Evolutionary conservation across 306 rosid genomes (phyloP).

Genomic region (Potentilla sterilis): DNA sequence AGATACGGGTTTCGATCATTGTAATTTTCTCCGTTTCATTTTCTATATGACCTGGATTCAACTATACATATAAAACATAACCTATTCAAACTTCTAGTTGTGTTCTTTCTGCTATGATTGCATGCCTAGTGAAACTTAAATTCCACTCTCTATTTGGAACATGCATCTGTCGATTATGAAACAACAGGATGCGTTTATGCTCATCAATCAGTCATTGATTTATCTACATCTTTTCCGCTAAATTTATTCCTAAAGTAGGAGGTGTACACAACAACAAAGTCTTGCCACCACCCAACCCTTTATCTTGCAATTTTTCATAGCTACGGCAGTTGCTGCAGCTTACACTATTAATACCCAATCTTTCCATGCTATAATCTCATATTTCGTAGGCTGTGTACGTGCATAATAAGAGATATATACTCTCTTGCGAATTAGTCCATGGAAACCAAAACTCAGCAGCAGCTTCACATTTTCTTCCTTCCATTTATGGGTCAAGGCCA

Average conservation of each 20-base stretch:
- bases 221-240: too few species aligned
- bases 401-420: background rate
- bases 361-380: background rate
- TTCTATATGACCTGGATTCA: background rate
- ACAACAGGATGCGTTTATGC: background rate
- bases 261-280: background rate
- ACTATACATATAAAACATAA: too few species aligned
- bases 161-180: background rate
- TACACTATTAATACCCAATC: background rate
- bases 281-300: background rate
- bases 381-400: too few species aligned
- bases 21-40: background rate
- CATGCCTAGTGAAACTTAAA: background rate
- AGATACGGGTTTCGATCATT: background rate
- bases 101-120: background rate
- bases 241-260: too few species aligned
- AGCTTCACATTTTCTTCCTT: conserved; percentile 32
- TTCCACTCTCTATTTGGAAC: background rate
- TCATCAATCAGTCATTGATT: too few species aligned
- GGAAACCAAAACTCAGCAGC: background rate
- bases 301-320: background rate
- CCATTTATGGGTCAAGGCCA: conserved; percentile 30
- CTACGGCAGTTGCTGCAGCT: background rate
- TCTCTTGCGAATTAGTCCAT: background rate
- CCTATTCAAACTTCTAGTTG: background rate